Conservation (phyloP, 2,329 filamentous ascomycete genomes). For the Cytospora mali region DNA sequence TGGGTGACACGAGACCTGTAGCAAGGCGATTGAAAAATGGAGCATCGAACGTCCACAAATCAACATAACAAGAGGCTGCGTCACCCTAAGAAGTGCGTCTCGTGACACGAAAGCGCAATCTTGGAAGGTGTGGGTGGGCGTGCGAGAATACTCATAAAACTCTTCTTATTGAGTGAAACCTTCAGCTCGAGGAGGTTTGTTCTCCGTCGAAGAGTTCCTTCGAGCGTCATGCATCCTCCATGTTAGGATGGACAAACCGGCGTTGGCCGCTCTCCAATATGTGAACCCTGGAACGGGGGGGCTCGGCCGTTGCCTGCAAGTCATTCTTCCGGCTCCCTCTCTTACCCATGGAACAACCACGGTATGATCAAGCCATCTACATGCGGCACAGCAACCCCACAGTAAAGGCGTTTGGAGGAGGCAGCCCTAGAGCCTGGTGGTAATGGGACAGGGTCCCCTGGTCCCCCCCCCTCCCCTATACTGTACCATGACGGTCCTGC, state of each 20-base stretch:
- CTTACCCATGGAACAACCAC: conserved; percentile 1
- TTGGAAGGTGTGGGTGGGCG: conserved; percentile 1
- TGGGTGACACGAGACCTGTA: conserved; percentile 22
- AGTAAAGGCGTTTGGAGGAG: background rate
- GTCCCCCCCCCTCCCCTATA: background rate
- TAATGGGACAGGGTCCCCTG: background rate
- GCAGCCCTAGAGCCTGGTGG: background rate
- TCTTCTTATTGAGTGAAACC: conserved; percentile 6
- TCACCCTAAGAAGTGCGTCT: conserved; percentile 7
- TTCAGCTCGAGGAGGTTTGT: conserved; percentile 2
- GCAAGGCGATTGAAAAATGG: conserved; percentile 15
- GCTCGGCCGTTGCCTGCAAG: conserved; percentile 14
- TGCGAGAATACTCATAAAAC: background rate
- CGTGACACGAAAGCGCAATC: conserved; percentile 3
- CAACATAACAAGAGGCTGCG: background rate
- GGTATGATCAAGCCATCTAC: background rate
- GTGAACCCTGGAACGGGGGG: too few relatives aligned
- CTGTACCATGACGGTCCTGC: conserved; percentile 8
- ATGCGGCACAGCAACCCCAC: conserved; percentile 3
- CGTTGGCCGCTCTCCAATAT: conserved; percentile 8
- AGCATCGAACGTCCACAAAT: conserved; percentile 7
- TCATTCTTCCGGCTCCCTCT: conserved; percentile 14
- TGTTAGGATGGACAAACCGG: background rate
- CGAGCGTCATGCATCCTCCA: background rate
- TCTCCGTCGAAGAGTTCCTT: background rate